These are phyloP conservation scores for Chalciporus pseudorubinellus DNA, from an alignment of 768 basidiomycete genomes.

Conservation along the genomic window DNA sequence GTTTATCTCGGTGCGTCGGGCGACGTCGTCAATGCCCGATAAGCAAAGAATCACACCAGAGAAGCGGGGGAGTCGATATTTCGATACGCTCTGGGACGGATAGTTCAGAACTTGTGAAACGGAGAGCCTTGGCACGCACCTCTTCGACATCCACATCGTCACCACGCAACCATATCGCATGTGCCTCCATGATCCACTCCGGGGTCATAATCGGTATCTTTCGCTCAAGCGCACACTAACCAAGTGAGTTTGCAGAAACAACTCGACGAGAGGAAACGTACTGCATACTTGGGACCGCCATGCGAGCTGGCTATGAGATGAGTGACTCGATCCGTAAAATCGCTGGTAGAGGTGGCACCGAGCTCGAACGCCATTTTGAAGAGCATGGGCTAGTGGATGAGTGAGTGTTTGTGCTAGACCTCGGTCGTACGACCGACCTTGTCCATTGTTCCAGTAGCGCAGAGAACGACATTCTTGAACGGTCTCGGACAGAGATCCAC, in stretches of 20 bases:
- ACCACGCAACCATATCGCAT: constrained; percentile 74
- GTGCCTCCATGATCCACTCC: constrained; percentile 72
- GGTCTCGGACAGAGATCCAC: constrained; percentile 61
- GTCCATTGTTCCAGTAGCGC: constrained; percentile 75
- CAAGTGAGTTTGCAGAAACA: constrained; percentile 1
- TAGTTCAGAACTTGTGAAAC: neutral
- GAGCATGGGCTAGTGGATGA: constrained; percentile 50
- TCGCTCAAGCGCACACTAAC: constrained; percentile 77
- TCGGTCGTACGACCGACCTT: constrained; percentile 50
- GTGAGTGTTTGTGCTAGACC: constrained; percentile 5
- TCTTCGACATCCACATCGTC: constrained; percentile 70
- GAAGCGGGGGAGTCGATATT: constrained; percentile 73
- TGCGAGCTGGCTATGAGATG: constrained; percentile 83
- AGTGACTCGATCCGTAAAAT: constrained; percentile 84
- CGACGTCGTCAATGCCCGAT: constrained; percentile 70
- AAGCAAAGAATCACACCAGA: constrained; percentile 64
- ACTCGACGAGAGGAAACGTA: constrained; percentile 30
- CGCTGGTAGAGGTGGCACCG: constrained; percentile 64
- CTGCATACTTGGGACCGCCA: constrained; percentile 82
- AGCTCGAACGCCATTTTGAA: constrained; percentile 79
- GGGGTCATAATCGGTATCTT: constrained; percentile 77
- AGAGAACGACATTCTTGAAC: constrained; percentile 61
- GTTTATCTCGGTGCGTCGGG: constrained; percentile 61
- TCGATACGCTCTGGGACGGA: constrained; percentile 48
- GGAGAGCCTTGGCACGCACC: constrained; percentile 37